phyloP scores from a whole-genome alignment of 208 protist species.

The Herpetomonas tarakana region DNA sequence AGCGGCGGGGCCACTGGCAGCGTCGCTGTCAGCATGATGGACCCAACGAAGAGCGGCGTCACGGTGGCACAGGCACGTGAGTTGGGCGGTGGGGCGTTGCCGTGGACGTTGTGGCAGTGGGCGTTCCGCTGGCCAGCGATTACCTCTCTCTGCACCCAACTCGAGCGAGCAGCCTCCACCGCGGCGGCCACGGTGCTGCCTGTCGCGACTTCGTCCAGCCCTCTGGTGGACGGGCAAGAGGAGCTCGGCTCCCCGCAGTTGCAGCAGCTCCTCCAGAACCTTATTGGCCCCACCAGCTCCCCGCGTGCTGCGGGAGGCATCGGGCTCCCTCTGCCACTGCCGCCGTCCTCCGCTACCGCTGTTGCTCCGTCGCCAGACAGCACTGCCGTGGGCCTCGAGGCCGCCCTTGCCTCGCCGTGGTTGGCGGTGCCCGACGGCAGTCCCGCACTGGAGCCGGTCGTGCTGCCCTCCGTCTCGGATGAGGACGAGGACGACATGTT shows the following conservation, averaged over 20 bases:
- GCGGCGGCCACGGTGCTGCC: slow-evolving; percentile 8
- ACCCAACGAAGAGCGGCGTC: slow-evolving; percentile 25
- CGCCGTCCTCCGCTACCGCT: background rate
- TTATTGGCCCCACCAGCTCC: background rate
- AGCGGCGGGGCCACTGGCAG: slow-evolving; percentile 4
- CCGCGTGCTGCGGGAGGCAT: background rate
- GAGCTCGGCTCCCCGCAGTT: background rate
- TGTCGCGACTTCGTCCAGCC: background rate
- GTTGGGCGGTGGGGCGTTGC: slow-evolving; percentile 39
- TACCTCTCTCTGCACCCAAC: slow-evolving; percentile 7
- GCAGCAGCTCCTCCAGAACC: background rate
- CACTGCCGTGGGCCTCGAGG: background rate
- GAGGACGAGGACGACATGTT: slow-evolving; percentile 20
- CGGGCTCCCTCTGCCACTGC: background rate
- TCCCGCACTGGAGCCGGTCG: slow-evolving; percentile 6
- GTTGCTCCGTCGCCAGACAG: background rate
- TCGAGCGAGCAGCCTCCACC: background rate
- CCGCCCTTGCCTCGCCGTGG: background rate
- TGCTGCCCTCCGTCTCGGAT: slow-evolving; percentile 7
- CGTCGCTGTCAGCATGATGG: slow-evolving; percentile 11
- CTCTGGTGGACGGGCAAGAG: background rate
- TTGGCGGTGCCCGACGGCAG: slow-evolving; percentile 1
- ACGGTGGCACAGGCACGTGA: slow-evolving; percentile 43
- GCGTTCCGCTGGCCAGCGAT: slow-evolving; percentile 64
- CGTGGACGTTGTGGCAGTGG: slow-evolving; percentile 90